These are phyloP conservation scores for Kodamaea anthophila DNA, from an alignment of 1,139 yeast genomes.

Conservation along the genomic window DNA sequence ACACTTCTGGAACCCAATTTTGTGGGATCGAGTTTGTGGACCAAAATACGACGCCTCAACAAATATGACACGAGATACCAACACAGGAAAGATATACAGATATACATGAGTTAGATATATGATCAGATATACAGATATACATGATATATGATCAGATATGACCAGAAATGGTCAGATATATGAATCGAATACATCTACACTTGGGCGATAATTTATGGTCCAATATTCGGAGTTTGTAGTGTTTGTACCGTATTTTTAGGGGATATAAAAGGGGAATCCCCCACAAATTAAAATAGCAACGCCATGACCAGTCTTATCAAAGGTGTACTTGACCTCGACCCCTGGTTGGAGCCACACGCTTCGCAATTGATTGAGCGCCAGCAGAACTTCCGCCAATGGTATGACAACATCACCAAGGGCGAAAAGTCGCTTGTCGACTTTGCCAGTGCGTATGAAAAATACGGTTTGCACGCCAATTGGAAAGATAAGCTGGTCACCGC, in stretches of 20 bases:
- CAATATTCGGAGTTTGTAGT: no score
- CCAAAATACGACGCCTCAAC: no score
- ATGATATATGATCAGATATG: no score
- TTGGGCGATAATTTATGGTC: no score
- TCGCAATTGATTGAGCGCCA: conserved; percentile 42
- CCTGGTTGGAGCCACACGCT: conserved; percentile 82
- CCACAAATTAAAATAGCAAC: conserved; percentile 1
- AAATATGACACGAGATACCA: no score
- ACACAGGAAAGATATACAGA: no score
- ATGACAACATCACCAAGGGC: conserved; percentile 34
- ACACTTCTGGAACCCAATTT: no score
- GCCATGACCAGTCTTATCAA: conserved; percentile 20
- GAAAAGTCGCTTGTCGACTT: conserved; percentile 47
- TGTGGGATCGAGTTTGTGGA: no score
- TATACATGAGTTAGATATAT: no score
- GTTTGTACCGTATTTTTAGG: neutral
- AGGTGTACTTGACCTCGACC: conserved; percentile 67
- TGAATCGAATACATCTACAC: no score
- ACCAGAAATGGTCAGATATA: no score
- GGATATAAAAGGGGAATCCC: conserved; percentile 1
- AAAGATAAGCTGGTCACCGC: conserved; percentile 50
- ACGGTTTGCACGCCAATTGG: conserved; percentile 67
- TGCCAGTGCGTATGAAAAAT: conserved; percentile 56
- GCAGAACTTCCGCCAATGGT: conserved; percentile 46
- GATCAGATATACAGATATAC: no score